These are phyloP conservation scores for Codiaeum variegatum DNA, from an alignment of 441 rosid species.

Conservation along the genomic window DNA sequence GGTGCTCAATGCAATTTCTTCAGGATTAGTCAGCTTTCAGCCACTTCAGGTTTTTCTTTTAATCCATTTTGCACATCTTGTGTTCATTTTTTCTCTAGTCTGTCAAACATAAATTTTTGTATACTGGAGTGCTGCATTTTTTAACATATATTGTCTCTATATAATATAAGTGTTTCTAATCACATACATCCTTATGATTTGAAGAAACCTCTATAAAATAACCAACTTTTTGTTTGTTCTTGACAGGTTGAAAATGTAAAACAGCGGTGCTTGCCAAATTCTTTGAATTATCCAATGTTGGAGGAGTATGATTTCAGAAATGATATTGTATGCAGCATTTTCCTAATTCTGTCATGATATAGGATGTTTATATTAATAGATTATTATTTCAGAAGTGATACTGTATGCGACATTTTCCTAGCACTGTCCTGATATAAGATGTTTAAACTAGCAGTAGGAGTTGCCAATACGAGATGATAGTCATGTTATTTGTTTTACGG, in stretches of 20 bases:
- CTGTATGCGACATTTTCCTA: slow-evolving; percentile 41
- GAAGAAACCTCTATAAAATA: not conserved
- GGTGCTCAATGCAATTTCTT: not conserved
- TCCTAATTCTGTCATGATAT: not conserved
- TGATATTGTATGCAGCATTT: slow-evolving; percentile 59
- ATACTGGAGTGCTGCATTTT: too few relatives aligned
- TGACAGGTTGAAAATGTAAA: slow-evolving; percentile 92
- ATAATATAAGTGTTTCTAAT: not conserved
- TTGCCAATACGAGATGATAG: not conserved
- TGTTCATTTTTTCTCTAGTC: not conserved
- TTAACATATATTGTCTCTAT: not conserved
- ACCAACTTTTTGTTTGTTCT: not conserved
- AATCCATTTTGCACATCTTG: too few relatives aligned
- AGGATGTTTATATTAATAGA: not conserved
- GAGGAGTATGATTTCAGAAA: slow-evolving; percentile 97
- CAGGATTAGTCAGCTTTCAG: not conserved
- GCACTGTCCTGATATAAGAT: not conserved
- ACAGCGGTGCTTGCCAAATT: slow-evolving; percentile 94
- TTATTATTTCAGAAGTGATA: slow-evolving; percentile 82
- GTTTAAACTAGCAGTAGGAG: not conserved
- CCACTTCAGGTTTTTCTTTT: too few relatives aligned
- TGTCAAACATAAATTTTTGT: too few relatives aligned
- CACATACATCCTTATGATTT: not conserved
- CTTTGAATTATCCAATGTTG: slow-evolving; percentile 91
- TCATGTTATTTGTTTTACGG: not conserved